Conservation (phyloP, 176 grass and related monocot genomes). For the Oryza longistaminata region DNA sequence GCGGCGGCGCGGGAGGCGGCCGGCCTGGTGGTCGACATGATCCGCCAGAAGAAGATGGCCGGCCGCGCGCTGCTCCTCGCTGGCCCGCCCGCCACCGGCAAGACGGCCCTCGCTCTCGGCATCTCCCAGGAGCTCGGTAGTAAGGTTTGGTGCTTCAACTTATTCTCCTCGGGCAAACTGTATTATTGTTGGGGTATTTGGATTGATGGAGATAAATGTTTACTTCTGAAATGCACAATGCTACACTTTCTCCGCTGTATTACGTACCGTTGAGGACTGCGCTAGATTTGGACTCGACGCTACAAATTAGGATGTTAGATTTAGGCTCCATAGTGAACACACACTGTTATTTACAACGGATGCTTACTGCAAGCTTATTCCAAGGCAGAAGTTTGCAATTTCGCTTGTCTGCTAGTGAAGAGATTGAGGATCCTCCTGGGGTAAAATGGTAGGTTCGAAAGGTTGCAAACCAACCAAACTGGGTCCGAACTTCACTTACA, state of each 20-base stretch:
- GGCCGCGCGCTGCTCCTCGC: constrained; percentile 81
- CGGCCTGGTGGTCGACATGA: constrained; percentile 88
- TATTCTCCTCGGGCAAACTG: not conserved
- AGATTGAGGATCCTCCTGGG: not conserved
- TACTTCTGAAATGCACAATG: not conserved
- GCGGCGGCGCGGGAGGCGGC: constrained; percentile 66
- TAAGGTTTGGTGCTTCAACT: constrained; percentile 62
- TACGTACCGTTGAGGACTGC: not conserved
- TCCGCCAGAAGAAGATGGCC: constrained; percentile 96
- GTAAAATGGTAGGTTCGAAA: not conserved
- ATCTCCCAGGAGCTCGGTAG: constrained; percentile 95
- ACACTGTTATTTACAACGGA: not conserved
- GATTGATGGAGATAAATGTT: not conserved
- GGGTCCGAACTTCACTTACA: not conserved
- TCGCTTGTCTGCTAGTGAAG: not conserved
- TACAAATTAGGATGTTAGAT: not conserved
- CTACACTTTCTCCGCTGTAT: not conserved
- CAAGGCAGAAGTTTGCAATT: not conserved
- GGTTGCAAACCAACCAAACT: not conserved
- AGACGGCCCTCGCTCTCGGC: constrained; percentile 86
- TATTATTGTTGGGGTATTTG: not conserved
- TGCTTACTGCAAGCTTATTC: not conserved
- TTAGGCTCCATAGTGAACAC: not conserved
- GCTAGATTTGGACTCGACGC: not conserved
- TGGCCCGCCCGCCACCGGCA: constrained; percentile 84